Evolutionary conservation across 306 rosid genomes (phyloP), one percentile per base, ranked within the genome.

Genomic region (Canavalia ensiformis): DNA sequence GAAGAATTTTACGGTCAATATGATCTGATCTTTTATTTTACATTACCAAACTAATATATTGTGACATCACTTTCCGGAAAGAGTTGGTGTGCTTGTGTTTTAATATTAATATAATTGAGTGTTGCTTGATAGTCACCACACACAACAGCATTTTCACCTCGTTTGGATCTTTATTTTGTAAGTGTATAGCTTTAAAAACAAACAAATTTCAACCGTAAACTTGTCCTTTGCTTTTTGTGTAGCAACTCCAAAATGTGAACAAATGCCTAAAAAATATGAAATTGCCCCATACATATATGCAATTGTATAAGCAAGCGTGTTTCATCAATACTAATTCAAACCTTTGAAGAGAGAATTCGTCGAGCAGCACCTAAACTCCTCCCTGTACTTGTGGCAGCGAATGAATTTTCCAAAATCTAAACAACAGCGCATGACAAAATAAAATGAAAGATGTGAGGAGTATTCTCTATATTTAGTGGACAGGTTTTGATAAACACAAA

Each of bases 61-160:
- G 42, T 76, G 68, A 10, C 30, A 25, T 34, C 44, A 46, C 41
- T 74, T n/a, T 11, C 5, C 8, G n/a, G 46, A 44, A 69, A 60
- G 37, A 42, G 6, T 69, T 50, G 47, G 18, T 18, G 5, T 8
- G 29, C 49, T 59, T 82, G 65, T 68, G 59, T 77, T 34, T 50
- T 47, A 59, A 69, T 50, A 29, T 69, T n/a, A 62, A 18, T 62
- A 51, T 70, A 62, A 63, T 33, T 77, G 60, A 83, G 10, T 54
- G 33, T 34, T 44, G 35, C 68, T 58, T 44, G 7, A 7, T 28
- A 13, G 31, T 69, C 54, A 62, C n/a, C 7, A 13, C 11, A 13
- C 46, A 6, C 18, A 31, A 28, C 58, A 49, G 30, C 29, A 12
- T 7, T 8, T 31, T 18, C 47, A 11, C 35, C 52, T 65, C 37